Evolutionary conservation across 345 rosid genomes (phyloP), one percentile per base, ranked within the genome.

Genomic region (Populus tremula): DNA sequence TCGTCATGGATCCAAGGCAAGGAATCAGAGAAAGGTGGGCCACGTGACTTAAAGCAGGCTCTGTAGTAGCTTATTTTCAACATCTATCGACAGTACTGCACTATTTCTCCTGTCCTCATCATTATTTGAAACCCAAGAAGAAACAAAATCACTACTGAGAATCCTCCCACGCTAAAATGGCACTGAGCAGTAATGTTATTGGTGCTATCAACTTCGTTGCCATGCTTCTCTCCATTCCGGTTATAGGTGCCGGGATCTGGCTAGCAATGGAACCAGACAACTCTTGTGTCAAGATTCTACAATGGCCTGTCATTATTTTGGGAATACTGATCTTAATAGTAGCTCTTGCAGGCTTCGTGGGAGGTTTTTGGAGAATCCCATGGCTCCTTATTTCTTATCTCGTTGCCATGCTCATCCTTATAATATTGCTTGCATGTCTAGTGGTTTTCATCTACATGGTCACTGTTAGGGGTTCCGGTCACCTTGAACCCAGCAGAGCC

Each of bases 191-290:
- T 79, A 91, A 94, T 70, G 90, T 92, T 49, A 90, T 92, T 5
- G 97, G 97, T 25, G 91, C 92, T 50, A 92, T 92, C 69, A 96
- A 94, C 93, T 91, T 96, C 77, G 87, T 90, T 18, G 89, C 97
- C 36, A 84, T 94, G 84, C 93, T 96, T 41, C 94, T 96, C 31
- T 92, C 99, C 0, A 84, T 94, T 16, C 99, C 97, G 2, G 71
- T 96, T 73, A 90, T 96, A 45, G 98, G 97, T 1, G 90, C 90
- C 13, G 97, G 98, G 72, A 92, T 96, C 81, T 96, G 98, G 99
- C 88, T 96, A 0, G 78, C 97, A 25, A 89, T 41, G 5, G 88
- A 90, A 64, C 87, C 93, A 1, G 98, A 92, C 84, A 91, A 96
- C 82, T 86, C 96, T 0, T 96, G 99, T 47, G 92, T 93, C 16